A percentile compares a stretch with the other conserved stretches of the same genome.
Evolutionary conservation across 805 yeast genomes (phyloP).

Genomic region (Starmerella asiatica): DNA sequence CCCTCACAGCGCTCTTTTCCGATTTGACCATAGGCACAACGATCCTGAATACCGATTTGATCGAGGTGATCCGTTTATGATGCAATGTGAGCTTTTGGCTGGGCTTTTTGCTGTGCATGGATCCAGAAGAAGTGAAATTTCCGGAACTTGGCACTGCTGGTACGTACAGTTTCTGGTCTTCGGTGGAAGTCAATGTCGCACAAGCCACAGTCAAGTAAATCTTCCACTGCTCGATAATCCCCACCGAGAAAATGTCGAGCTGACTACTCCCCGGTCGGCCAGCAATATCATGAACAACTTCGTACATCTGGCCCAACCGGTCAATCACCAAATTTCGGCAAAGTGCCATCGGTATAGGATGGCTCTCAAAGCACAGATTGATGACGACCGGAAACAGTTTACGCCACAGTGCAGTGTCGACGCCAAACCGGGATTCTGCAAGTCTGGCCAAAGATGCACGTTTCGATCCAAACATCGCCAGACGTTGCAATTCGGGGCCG

Average conservation of each 20-base stretch:
- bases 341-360: conserved; percentile 88
- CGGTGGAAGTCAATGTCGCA: conserved; percentile 77
- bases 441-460: conserved; percentile 58
- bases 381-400: conserved; percentile 68
- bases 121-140: not conserved
- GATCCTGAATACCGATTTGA: conserved; percentile 76
- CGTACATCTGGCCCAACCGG: conserved; percentile 63
- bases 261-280: conserved; percentile 21
- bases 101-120: conserved; percentile 52
- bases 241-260: conserved; percentile 16
- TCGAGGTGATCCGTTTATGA: conserved; percentile 85
- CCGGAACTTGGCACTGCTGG: conserved; percentile 28
- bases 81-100: conserved; percentile 72
- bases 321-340: conserved; percentile 86
- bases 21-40: conserved; percentile 69
- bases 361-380: conserved; percentile 55
- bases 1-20: conserved; percentile 55
- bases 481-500: conserved; percentile 60
- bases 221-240: conserved; percentile 73
- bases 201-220: conserved; percentile 82
- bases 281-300: conserved; percentile 24
- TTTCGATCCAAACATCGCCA: conserved; percentile 44
- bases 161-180: conserved; percentile 66
- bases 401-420: conserved; percentile 94
- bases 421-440: conserved; percentile 87